Evolutionary conservation across 2,329 filamentous ascomycete species (phyloP), one percentile per base, ranked within the genome.

Genomic region (Magnaporthales sp.): DNA sequence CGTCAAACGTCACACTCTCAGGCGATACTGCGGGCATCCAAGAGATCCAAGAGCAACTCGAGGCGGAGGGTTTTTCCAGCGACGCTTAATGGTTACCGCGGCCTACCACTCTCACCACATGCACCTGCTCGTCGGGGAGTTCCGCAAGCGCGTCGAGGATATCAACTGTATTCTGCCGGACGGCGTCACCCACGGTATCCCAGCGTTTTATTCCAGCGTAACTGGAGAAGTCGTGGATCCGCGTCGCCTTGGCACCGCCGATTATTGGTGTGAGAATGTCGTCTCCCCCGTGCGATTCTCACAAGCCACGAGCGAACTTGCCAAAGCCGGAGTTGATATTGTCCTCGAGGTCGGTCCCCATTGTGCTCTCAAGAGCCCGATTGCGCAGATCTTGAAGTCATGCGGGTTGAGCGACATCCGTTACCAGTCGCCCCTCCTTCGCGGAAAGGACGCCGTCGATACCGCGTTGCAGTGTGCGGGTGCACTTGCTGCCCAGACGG

Each of bases 41-140:
- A 64, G 24, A 0, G 70, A 26, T 64, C 5, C 22, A 56, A 46
- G 9, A 29, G 15, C 15, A 10, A 4, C 63, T 64, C 32, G 30
- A 64, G 63, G 24, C 24, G 13, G 31, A 64, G 7, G 63, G 38
- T 38, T 15, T 64, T 15, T 64, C 54, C 4, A 54, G 38, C 38
- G 30, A 27, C 63, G 51, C 1, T 71, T 78, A n/a, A 69, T 69
- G 24, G 74, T 77, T 4, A 70, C 72, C 54, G 72, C 70, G 22
- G 76, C 77, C n/a, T 76, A 77, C 67, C 76, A 77, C 68, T 77
- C 76, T 3, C 71, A 73, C 62, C 71, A 72, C 38, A 77, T 75
- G 72, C 66, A 63, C 29, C 66, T 67, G 0, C 64, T 69, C 0
- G 69, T 69, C 58, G 67, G 67, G 9, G 67, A 66, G 5, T 74